These are phyloP conservation scores for Mesembryanthemum crystallinum DNA, from an alignment of 148 eudicot genomes.

Conservation along the genomic window DNA sequence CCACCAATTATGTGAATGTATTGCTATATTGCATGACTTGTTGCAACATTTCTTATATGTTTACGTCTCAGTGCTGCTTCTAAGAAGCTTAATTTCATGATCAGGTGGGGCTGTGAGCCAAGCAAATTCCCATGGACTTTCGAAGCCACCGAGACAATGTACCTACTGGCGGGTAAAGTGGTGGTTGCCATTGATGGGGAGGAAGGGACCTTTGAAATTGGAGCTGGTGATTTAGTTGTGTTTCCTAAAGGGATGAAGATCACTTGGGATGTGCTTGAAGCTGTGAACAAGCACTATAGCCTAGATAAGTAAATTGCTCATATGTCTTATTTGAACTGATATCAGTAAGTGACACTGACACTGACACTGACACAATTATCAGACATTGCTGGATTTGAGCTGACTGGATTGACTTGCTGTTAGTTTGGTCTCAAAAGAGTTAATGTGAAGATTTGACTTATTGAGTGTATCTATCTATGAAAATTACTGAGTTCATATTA, in stretches of 20 bases:
- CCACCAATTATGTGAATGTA: not conserved
- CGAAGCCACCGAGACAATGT: slow-evolving; percentile 43
- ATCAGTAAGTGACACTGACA: not conserved
- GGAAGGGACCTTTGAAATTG: slow-evolving; percentile 37
- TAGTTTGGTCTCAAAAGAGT: not conserved
- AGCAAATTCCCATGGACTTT: slow-evolving; percentile 46
- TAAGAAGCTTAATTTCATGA: slow-evolving; percentile 8
- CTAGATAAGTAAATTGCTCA: slow-evolving; percentile 22
- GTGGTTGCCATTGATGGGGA: slow-evolving; percentile 37
- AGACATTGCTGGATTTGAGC: not conserved
- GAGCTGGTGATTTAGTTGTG: slow-evolving; percentile 38
- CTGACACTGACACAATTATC: not conserved
- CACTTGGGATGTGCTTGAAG: slow-evolving; percentile 40
- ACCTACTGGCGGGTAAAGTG: slow-evolving; percentile 43
- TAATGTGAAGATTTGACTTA: too few species aligned
- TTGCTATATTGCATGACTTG: not conserved
- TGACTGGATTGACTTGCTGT: not conserved
- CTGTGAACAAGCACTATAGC: slow-evolving; percentile 38
- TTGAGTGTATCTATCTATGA: not conserved
- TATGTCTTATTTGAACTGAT: not conserved
- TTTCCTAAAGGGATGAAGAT: slow-evolving; percentile 49
- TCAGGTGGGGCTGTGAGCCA: slow-evolving; percentile 34
- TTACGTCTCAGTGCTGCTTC: not conserved
- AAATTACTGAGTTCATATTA: not conserved
- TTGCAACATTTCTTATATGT: not conserved